phyloP scores from a whole-genome alignment of 1,139 yeast genomes.

The Blastobotrys illinoisensis region DNA sequence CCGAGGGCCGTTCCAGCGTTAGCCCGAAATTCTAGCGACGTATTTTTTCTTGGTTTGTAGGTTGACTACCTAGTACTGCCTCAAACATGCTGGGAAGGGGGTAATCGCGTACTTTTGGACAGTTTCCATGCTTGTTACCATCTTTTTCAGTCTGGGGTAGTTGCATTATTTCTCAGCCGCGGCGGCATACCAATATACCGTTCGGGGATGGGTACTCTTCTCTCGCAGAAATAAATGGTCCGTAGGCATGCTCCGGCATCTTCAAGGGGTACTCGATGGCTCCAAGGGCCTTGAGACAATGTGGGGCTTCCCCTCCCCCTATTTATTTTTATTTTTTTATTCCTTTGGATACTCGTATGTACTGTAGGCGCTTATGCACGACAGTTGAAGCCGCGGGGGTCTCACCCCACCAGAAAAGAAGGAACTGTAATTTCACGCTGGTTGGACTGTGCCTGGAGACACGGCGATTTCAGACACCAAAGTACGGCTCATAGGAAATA shows the following conservation, averaged over 20 bases:
- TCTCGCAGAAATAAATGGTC: background rate
- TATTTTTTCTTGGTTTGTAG: background rate
- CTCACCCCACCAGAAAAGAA: background rate
- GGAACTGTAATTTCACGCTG: no score
- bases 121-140: background rate
- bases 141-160: background rate
- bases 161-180: background rate
- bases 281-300: background rate
- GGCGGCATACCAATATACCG: background rate
- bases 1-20: background rate
- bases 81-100: background rate
- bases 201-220: background rate
- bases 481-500: background rate
- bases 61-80: background rate
- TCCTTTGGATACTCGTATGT: background rate
- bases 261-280: background rate
- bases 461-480: background rate
- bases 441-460: no score
- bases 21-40: background rate
- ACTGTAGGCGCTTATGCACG: background rate
- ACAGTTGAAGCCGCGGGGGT: background rate
- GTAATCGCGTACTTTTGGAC: background rate
- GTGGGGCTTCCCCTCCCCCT: background rate
- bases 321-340: slow-evolving; percentile 1
- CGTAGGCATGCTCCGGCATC: background rate